Percentiles rank a stretch among this genome's conserved stretches.
These are phyloP conservation scores for Podosphaera aphanis DNA, from an alignment of 2,329 filamentous ascomycete genomes.

Conservation along the genomic window DNA sequence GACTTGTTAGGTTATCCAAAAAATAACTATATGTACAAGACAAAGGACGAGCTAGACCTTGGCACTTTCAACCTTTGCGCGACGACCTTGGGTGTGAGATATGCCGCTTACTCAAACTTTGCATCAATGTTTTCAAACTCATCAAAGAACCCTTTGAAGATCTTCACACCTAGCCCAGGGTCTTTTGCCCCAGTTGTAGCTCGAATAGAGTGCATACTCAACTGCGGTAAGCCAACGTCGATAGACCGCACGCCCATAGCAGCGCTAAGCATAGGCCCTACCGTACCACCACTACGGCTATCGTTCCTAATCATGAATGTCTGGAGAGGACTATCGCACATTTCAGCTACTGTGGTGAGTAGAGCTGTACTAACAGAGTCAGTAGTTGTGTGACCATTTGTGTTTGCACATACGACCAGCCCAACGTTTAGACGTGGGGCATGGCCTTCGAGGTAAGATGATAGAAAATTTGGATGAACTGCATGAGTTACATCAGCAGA, in stretches of 20 bases:
- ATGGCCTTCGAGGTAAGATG: constrained; percentile 65
- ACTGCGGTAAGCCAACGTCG: constrained; percentile 72
- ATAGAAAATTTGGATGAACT: constrained; percentile 80
- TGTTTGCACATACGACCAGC: constrained; percentile 55
- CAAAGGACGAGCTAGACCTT: too few relatives aligned
- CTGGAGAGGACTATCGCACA: constrained; percentile 49
- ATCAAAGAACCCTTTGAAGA: constrained; percentile 78
- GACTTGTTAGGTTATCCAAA: too few relatives aligned
- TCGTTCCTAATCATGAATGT: constrained; percentile 93
- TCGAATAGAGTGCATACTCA: constrained; percentile 84
- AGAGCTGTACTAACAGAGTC: constrained; percentile 69
- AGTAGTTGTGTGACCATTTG: constrained; percentile 90
- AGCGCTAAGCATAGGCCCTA: constrained; percentile 73
- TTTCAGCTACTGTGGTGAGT: constrained; percentile 54
- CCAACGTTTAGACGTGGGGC: constrained; percentile 75
- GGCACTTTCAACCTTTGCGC: too few relatives aligned
- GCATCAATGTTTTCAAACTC: constrained; percentile 63
- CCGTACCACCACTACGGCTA: constrained; percentile 67
- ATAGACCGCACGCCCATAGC: constrained; percentile 62
- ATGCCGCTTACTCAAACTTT: constrained; percentile 35
- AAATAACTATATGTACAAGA: too few relatives aligned
- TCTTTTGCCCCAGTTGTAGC: constrained; percentile 72
- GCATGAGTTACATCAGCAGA: constrained; percentile 87
- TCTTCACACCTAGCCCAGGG: constrained; percentile 65
- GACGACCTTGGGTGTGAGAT: too few relatives aligned